Base-by-base conservation (phyloP, 805 yeast genomes). In the Lachancea mirantina region DNA sequence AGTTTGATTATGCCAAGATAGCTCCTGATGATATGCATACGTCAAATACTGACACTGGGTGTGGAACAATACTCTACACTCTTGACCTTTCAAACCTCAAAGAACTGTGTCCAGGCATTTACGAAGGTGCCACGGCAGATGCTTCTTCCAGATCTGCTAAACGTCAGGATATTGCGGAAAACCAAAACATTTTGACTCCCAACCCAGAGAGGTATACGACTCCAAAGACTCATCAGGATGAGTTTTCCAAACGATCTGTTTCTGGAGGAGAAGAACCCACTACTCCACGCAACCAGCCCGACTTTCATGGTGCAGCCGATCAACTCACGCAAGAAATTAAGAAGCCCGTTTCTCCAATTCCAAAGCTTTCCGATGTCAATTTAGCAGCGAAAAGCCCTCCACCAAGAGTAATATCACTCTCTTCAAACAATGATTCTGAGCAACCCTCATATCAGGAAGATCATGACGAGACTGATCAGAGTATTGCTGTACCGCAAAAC, bases 31-130 rank as follows among this genome's bases (percentile, higher is more conserved):
- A 74, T 49, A 62, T 71, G 36, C 74, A 73, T 34, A 72, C 76
- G 10, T 67, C 72, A 30, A 72, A 64, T 35, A 62, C 59, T 7
- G 73, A 64, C 41, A 68, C 72, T 46, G 74, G 73, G 34, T 67
- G 52, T 42, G 84, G 80, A 31, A 76, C 76, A 23, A 67, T 71
- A 59, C 65, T 82, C 13, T 81, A 70, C 46, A 73, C 76, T 21
- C 67, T 84, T 35, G 89, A 84, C 43, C 59, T 76, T 14, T 36
- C 58, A 1, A 48, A 48, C 19, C 35, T 65, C 32, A 46, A 46
- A 13, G 52, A 50, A 15, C 31, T 69, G 14, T 59, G 66, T 16
- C 61, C 69, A 1, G 66, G 62, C 1, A 48, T 64, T 21, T 53
- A 44, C 58, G 56, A 61, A 54, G 40, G 66, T 46, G 54, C 66